phyloP scores from a whole-genome alignment of 805 yeast genomes.

The Saccharomycopsis fodiens region DNA sequence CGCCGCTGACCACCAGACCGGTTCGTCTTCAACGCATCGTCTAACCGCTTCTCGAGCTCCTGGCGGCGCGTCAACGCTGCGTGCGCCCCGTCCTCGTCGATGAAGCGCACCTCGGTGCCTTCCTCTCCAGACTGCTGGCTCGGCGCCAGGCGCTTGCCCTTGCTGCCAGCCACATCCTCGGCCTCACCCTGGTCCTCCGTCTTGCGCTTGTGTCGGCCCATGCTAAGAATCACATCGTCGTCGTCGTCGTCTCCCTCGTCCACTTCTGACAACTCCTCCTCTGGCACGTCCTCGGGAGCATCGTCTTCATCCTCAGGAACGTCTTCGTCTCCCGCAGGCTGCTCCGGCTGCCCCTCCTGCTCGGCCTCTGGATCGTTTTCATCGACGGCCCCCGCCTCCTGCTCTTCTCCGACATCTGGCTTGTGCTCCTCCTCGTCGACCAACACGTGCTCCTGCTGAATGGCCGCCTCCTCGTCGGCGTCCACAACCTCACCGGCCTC shows the following conservation, averaged over 20 bases:
- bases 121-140: slow-evolving; percentile 24
- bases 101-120: slow-evolving; percentile 22
- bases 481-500: not conserved
- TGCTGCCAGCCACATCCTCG: slow-evolving; percentile 21
- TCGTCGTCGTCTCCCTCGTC: slow-evolving; percentile 21
- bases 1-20: slow-evolving; percentile 49
- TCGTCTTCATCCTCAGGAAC: slow-evolving; percentile 25
- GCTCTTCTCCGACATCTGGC: slow-evolving; percentile 19
- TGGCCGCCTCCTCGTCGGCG: slow-evolving; percentile 21
- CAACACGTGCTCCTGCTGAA: slow-evolving; percentile 22
- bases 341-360: slow-evolving; percentile 23
- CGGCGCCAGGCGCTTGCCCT: slow-evolving; percentile 15
- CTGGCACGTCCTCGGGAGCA: slow-evolving; percentile 31
- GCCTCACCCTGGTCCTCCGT: slow-evolving; percentile 23
- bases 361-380: slow-evolving; percentile 22
- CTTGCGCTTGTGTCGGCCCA: slow-evolving; percentile 12
- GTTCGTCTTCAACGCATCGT: slow-evolving; percentile 56
- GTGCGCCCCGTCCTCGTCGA: slow-evolving; percentile 20
- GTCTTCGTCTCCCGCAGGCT: slow-evolving; percentile 23
- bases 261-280: slow-evolving; percentile 6
- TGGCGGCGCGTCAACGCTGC: slow-evolving; percentile 48
- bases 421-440: slow-evolving; percentile 22
- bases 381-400: slow-evolving; percentile 23
- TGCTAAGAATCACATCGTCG: slow-evolving; percentile 9
- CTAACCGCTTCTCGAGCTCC: slow-evolving; percentile 74